Conservation (phyloP, 176 grass and related monocot species). For the Musa beccarii region DNA sequence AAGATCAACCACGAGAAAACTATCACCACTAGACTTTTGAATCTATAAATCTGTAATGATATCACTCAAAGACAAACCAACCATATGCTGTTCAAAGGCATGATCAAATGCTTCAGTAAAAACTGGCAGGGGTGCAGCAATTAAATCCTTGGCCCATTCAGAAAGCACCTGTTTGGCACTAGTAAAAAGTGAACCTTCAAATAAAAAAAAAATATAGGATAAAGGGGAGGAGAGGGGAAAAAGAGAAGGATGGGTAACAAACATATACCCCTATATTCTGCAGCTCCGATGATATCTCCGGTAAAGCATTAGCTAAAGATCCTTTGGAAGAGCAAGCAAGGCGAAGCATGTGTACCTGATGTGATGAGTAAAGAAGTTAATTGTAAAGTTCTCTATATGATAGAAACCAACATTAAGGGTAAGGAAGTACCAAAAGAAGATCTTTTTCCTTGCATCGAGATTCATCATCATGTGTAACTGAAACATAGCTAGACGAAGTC, state of each 20-base stretch:
- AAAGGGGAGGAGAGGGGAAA: neutral
- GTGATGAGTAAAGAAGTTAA: slow-evolving; percentile 24
- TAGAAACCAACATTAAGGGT: neutral
- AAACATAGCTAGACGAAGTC: slow-evolving; percentile 40
- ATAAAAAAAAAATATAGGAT: slow-evolving; percentile 16
- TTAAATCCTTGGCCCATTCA: slow-evolving; percentile 84
- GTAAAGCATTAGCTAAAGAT: slow-evolving; percentile 58
- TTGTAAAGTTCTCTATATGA: neutral
- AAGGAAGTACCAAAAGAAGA: slow-evolving; percentile 61
- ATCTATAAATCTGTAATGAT: slow-evolving; percentile 14
- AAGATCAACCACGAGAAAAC: slow-evolving; percentile 19
- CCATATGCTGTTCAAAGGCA: slow-evolving; percentile 53
- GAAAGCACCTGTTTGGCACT: slow-evolving; percentile 61
- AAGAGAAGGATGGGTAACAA: neutral
- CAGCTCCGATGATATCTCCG: slow-evolving; percentile 69
- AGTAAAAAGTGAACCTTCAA: slow-evolving; percentile 9
- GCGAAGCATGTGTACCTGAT: slow-evolving; percentile 78
- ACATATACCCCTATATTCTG: slow-evolving; percentile 68
- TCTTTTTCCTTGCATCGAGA: slow-evolving; percentile 64
- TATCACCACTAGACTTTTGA: neutral
- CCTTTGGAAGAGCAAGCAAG: slow-evolving; percentile 66
- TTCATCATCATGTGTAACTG: slow-evolving; percentile 43
- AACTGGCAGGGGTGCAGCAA: slow-evolving; percentile 45
- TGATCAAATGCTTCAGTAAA: slow-evolving; percentile 62
- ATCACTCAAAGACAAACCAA: slow-evolving; percentile 23